Conservation (phyloP, 75 land plant genomes). For the Larix kaempferi region DNA sequence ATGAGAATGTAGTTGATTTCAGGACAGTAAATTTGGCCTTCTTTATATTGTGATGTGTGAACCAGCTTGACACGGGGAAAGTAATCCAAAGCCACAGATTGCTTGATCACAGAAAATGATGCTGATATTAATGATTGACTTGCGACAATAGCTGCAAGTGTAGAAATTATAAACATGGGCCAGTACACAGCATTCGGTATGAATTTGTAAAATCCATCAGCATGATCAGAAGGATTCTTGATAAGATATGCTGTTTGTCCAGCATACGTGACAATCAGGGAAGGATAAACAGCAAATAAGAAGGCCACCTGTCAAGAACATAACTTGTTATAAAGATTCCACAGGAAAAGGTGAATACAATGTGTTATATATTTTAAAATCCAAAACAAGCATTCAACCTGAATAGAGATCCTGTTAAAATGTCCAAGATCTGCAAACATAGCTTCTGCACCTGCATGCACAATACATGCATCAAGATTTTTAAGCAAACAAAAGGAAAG, state of each 20-base stretch:
- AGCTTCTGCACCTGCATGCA: constrained; percentile 27
- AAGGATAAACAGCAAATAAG: constrained; percentile 51
- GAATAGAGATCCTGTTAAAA: constrained; percentile 58
- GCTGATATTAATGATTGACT: constrained; percentile 79
- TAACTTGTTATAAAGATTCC: neutral
- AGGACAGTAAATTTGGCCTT: constrained; percentile 56
- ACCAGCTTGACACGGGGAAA: constrained; percentile 53
- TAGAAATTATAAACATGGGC: constrained; percentile 75
- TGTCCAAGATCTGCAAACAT: constrained; percentile 90
- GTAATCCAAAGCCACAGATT: constrained; percentile 51
- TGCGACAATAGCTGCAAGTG: constrained; percentile 71
- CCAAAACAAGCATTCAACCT: constrained; percentile 26
- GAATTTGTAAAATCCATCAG: constrained; percentile 72
- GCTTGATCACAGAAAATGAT: constrained; percentile 73
- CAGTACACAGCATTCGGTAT: constrained; percentile 61
- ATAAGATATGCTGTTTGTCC: constrained; percentile 79
- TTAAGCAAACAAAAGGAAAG: neutral
- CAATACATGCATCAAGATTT: neutral
- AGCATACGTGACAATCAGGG: constrained; percentile 57
- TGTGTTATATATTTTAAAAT: neutral
- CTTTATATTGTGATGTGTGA: constrained; percentile 44
- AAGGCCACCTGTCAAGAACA: constrained; percentile 54
- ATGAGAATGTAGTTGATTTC: constrained; percentile 58
- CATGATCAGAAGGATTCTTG: constrained; percentile 38
- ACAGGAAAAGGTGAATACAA: neutral